Percentiles rank a stretch among this genome's conserved stretches.
Conservation (phyloP, 352 stramenopile genomes). For the Globisporangium carolinianum region DNA sequence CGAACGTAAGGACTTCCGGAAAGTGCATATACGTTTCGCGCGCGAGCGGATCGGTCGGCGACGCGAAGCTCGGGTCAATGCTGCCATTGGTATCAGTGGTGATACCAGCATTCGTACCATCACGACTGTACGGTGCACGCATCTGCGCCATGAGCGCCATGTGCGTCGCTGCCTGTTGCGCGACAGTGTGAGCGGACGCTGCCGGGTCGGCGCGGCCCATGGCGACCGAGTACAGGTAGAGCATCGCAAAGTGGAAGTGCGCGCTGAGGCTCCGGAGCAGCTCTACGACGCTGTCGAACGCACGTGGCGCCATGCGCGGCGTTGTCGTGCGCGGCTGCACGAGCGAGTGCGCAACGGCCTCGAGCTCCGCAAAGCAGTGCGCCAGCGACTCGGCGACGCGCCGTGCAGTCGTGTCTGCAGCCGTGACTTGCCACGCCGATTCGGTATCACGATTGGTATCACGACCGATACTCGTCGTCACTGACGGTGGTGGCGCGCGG, state of each 20-base stretch:
- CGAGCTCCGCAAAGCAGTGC: slow-evolving; percentile 18
- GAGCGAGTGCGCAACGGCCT: slow-evolving; percentile 18
- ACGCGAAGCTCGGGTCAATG: background rate
- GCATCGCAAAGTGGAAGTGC: slow-evolving; percentile 38
- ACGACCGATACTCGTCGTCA: too few relatives aligned
- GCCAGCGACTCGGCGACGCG: slow-evolving; percentile 17
- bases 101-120: too few relatives aligned
- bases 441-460: background rate
- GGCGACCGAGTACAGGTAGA: slow-evolving; percentile 35
- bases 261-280: slow-evolving; percentile 18
- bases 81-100: too few relatives aligned
- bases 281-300: slow-evolving; percentile 18
- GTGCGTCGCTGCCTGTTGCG: slow-evolving; percentile 5
- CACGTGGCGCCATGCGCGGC: slow-evolving; percentile 6
- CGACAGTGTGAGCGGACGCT: slow-evolving; percentile 2
- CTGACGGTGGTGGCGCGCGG: too few relatives aligned
- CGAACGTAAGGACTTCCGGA: slow-evolving; percentile 52
- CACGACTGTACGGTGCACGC: slow-evolving; percentile 1
- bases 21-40: slow-evolving; percentile 65
- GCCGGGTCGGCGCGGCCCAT: slow-evolving; percentile 23
- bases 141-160: background rate
- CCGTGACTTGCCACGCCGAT: background rate
- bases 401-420: slow-evolving; percentile 12
- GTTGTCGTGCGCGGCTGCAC: background rate
- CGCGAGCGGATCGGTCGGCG: slow-evolving; percentile 17